These are phyloP conservation scores for Eucalyptus pauciflora DNA, from an alignment of 345 rosid genomes.

Conservation along the genomic window DNA sequence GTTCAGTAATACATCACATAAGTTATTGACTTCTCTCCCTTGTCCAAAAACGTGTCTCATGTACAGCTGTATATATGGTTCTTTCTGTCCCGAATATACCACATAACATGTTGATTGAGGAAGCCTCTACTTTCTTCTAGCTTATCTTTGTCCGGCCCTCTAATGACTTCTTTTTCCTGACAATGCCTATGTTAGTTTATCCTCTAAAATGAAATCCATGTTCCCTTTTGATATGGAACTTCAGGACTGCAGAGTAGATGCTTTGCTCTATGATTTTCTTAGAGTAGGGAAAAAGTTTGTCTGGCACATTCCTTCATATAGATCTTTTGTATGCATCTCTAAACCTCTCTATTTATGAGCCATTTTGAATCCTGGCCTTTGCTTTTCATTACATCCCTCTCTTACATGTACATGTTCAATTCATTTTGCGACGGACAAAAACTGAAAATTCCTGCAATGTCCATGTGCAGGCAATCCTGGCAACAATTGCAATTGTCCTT, in stretches of 20 bases:
- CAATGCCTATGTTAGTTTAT: neutral
- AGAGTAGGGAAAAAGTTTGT: neutral
- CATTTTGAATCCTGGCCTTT: neutral
- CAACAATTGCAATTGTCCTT: slow-evolving; percentile 15
- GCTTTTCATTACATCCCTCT: neutral
- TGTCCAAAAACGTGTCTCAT: neutral
- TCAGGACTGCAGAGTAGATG: neutral
- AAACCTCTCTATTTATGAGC: neutral
- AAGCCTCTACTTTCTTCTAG: neutral
- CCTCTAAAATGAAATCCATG: neutral
- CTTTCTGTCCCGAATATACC: neutral
- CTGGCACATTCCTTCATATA: neutral
- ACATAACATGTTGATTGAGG: neutral
- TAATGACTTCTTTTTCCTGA: neutral
- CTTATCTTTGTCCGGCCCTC: neutral
- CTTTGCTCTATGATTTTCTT: neutral
- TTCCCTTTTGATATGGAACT: neutral
- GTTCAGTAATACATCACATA: neutral
- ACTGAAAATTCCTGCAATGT: neutral
- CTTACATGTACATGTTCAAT: neutral
- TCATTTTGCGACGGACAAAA: neutral
- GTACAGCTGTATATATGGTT: neutral
- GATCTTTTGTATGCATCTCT: neutral
- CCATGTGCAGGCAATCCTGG: slow-evolving; percentile 19
- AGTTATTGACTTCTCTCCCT: neutral